Conservation (phyloP, 1,284 basidiomycete genomes). For the Agaricales sp. region DNA sequence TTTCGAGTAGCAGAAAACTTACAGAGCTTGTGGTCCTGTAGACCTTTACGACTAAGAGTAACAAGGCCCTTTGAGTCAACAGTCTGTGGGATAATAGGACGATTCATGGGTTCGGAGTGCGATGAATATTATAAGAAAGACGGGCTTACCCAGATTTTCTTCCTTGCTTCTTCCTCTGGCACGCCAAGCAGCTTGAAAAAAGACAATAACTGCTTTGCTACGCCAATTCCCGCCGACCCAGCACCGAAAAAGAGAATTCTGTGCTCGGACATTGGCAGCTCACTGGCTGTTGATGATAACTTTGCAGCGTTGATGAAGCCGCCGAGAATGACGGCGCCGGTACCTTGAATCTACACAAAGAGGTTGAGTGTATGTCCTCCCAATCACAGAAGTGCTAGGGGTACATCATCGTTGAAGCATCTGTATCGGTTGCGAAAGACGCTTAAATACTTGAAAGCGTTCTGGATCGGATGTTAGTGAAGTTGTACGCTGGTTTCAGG, state of each 20-base stretch:
- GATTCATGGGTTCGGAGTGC: no score
- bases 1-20: conserved; percentile 10
- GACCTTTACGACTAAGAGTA: conserved; percentile 49
- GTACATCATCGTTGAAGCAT: conserved; percentile 77
- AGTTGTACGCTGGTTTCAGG: no score
- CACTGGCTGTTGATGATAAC: conserved; percentile 51
- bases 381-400: conserved; percentile 14
- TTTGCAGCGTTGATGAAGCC: conserved; percentile 75
- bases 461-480: conserved; percentile 68
- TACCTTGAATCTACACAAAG: conserved; percentile 60
- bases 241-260: conserved; percentile 75
- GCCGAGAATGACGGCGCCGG: conserved; percentile 68
- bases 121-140: no score
- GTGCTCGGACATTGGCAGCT: conserved; percentile 56
- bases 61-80: conserved; percentile 75
- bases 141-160: conserved; percentile 62
- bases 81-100: no score
- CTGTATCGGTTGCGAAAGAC: conserved; percentile 50
- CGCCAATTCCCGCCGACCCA: conserved; percentile 72
- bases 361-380: conserved; percentile 2
- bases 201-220: conserved; percentile 67
- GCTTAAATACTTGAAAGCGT: conserved; percentile 66
- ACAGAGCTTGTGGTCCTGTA: conserved; percentile 71
- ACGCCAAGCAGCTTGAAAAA: conserved; percentile 65
- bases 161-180: conserved; percentile 55